Percentiles rank a stretch among this genome's conserved stretches.
Evolutionary conservation across 139 green algal genomes (phyloP).

Genomic region (Micractinium conductrix): DNA sequence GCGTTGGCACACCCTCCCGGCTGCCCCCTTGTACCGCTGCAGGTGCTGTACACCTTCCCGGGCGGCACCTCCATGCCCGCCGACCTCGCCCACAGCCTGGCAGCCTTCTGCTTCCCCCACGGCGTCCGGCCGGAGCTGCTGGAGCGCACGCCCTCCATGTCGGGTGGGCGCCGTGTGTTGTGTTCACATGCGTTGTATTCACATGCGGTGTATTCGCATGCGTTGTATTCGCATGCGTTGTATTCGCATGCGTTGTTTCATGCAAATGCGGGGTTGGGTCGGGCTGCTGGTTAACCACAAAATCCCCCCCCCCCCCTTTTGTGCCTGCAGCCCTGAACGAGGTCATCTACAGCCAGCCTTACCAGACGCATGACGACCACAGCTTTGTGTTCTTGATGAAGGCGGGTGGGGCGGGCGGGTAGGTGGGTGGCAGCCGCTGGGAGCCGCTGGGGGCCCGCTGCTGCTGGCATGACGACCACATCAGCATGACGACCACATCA

Average conservation of each 20-base stretch:
- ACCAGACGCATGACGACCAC: constrained; percentile 57
- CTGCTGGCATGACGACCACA: too few relatives aligned
- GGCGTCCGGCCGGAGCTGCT: constrained; percentile 73
- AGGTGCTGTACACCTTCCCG: constrained; percentile 68
- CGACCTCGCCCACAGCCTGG: constrained; percentile 57
- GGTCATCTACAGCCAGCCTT: constrained; percentile 74
- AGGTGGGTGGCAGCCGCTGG: too few relatives aligned
- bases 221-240: too few relatives aligned
- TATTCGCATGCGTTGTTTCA: too few relatives aligned
- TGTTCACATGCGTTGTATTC: too few relatives aligned
- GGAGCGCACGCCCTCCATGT: constrained; percentile 72
- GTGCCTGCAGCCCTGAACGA: constrained; percentile 63
- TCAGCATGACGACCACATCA: too few relatives aligned
- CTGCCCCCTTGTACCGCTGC: neutral
- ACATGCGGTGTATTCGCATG: too few relatives aligned
- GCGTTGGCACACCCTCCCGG: neutral
- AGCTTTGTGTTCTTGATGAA: constrained; percentile 85
- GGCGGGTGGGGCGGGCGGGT: constrained; percentile 31
- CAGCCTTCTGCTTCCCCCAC: constrained; percentile 80
- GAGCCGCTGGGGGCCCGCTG: too few relatives aligned
- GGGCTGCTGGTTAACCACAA: neutral
- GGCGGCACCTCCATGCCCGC: constrained; percentile 16
- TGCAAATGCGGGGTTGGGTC: neutral
- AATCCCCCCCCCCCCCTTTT: neutral
- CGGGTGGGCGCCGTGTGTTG: constrained; percentile 1